These are phyloP conservation scores for Anacardium occidentale DNA, from an alignment of 345 rosid genomes.

Conservation along the genomic window DNA sequence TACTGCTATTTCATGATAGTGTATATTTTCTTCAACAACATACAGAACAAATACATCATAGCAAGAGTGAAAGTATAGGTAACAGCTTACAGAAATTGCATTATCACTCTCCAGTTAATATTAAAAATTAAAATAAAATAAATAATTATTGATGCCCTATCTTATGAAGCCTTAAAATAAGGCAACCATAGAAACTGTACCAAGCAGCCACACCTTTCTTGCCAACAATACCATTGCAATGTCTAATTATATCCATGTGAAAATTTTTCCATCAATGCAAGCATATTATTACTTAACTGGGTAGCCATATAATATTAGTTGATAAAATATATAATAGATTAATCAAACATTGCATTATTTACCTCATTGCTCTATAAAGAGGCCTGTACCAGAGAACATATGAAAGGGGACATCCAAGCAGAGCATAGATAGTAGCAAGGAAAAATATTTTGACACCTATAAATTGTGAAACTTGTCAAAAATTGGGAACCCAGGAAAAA, in stretches of 20 bases:
- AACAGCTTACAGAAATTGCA: neutral
- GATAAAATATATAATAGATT: neutral
- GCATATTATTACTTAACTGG: neutral
- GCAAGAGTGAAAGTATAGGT: neutral
- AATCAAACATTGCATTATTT: conserved; percentile 12
- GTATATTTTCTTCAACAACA: neutral
- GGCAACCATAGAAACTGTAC: neutral
- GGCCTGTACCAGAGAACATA: conserved; percentile 98
- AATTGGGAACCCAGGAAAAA: neutral
- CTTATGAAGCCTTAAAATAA: neutral
- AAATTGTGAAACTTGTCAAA: conserved; percentile 19
- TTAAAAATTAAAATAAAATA: neutral
- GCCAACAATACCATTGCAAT: neutral
- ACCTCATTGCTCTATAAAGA: conserved; percentile 96
- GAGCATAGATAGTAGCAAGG: conserved; percentile 80
- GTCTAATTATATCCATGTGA: neutral
- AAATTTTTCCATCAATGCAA: neutral
- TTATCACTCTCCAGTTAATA: neutral
- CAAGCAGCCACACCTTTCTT: neutral
- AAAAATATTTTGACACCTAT: conserved; percentile 88
- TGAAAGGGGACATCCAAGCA: conserved; percentile 84
- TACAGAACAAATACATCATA: neutral
- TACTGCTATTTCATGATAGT: neutral
- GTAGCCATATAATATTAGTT: neutral
- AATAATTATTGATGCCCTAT: neutral